These are phyloP conservation scores for Daedaleopsis sinensis DNA, from an alignment of 768 basidiomycete genomes.

Conservation along the genomic window DNA sequence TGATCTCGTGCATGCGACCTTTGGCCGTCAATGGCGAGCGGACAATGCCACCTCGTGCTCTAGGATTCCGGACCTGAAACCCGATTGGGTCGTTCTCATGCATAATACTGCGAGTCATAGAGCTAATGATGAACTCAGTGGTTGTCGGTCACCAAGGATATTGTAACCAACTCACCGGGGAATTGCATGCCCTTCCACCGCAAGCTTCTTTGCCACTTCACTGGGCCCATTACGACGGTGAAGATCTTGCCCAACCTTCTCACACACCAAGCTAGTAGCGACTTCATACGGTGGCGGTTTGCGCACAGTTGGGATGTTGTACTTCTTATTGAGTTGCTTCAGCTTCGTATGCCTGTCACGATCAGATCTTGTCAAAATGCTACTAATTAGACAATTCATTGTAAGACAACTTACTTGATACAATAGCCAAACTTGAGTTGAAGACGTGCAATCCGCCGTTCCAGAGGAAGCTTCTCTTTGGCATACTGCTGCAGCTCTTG, in stretches of 20 bases:
- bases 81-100: not conserved
- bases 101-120: slow-evolving; percentile 1
- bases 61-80: not conserved
- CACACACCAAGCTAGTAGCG: not conserved
- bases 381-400: not conserved
- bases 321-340: slow-evolving; percentile 2
- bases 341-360: not conserved
- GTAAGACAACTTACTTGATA: not conserved
- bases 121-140: not conserved
- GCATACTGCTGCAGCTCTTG: not conserved
- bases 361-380: no score
- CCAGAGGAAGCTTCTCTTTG: not conserved
- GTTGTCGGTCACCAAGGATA: not conserved
- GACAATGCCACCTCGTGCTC: not conserved
- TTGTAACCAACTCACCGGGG: not conserved
- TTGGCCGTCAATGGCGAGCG: not conserved
- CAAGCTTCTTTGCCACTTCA: not conserved
- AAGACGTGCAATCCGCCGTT: not conserved
- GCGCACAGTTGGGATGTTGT: slow-evolving; percentile 1
- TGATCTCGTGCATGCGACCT: slow-evolving; percentile 28
- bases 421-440: not conserved
- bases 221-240: not conserved
- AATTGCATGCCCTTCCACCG: not conserved
- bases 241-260: not conserved
- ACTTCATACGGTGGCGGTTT: not conserved